Evolutionary conservation across 2,329 filamentous ascomycete species (phyloP).

Genomic region (Sarocladiaceae sp.): DNA sequence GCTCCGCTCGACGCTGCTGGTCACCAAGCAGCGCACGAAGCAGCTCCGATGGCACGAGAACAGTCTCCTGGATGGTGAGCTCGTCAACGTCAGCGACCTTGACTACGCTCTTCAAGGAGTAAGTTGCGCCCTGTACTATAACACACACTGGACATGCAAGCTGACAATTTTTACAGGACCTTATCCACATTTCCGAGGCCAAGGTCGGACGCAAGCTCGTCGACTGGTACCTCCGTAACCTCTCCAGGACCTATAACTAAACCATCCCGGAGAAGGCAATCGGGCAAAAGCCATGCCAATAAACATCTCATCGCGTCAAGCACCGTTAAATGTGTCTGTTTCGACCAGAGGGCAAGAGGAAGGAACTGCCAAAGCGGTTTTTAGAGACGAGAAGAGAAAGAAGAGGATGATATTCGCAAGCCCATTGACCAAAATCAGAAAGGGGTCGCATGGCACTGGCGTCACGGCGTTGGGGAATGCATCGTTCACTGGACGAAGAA

Average conservation of each 20-base stretch:
- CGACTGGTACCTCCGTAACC: conserved; percentile 97
- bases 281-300: conserved; percentile 11
- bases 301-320: too few species aligned
- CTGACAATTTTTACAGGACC: conserved; percentile 51
- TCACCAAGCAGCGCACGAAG: conserved; percentile 98
- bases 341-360: too few species aligned
- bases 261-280: conserved; percentile 25
- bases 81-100: conserved; percentile 87
- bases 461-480: conserved; percentile 32
- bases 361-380: neutral
- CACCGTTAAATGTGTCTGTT: too few species aligned
- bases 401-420: conserved; percentile 14
- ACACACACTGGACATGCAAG: conserved; percentile 17
- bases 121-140: conserved; percentile 34
- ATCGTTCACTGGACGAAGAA: conserved; percentile 5
- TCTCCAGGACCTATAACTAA: conserved; percentile 81
- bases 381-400: conserved; percentile 2
- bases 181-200: conserved; percentile 98
- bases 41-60: conserved; percentile 90
- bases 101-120: conserved; percentile 95
- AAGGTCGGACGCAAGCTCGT: conserved; percentile 97
- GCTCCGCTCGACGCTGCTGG: conserved; percentile 84
- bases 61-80: conserved; percentile 83
- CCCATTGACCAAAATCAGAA: conserved; percentile 9
- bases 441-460: conserved; percentile 32